Conservation (phyloP, 345 rosid genomes). For the Brassica incana region DNA sequence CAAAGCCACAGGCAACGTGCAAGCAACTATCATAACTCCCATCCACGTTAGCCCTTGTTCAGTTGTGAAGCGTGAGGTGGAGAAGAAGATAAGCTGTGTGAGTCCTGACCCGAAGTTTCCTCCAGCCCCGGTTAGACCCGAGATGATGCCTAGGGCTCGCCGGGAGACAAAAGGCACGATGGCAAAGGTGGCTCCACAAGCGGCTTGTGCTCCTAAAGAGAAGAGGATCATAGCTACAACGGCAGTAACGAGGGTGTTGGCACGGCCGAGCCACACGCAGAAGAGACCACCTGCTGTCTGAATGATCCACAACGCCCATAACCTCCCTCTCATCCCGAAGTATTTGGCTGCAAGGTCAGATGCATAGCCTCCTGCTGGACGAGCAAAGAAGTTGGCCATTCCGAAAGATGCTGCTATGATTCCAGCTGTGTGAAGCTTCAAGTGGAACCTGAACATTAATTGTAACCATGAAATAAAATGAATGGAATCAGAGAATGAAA, state of each 20-base stretch:
- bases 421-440: slow-evolving; percentile 55
- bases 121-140: slow-evolving; percentile 58
- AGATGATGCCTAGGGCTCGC: slow-evolving; percentile 53
- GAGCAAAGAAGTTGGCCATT: slow-evolving; percentile 59
- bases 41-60: slow-evolving; percentile 48
- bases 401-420: slow-evolving; percentile 59
- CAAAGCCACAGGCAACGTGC: slow-evolving; percentile 46
- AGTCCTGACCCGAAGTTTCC: slow-evolving; percentile 63
- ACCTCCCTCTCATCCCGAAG: slow-evolving; percentile 60
- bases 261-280: slow-evolving; percentile 55
- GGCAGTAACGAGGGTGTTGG: slow-evolving; percentile 39
- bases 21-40: slow-evolving; percentile 61
- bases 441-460: slow-evolving; percentile 31
- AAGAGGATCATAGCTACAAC: slow-evolving; percentile 53
- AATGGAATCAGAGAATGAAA: too few species aligned
- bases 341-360: slow-evolving; percentile 45
- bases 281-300: slow-evolving; percentile 57
- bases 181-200: slow-evolving; percentile 61
- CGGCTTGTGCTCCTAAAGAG: slow-evolving; percentile 61
- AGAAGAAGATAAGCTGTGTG: slow-evolving; percentile 55
- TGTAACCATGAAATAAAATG: too few species aligned
- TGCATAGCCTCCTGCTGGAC: slow-evolving; percentile 50
- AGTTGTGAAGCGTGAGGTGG: slow-evolving; percentile 40
- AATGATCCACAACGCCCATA: slow-evolving; percentile 57
- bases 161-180: slow-evolving; percentile 59